Conservation (phyloP, 169 alveolate genomes). For the Plasmodium sp. region DNA sequence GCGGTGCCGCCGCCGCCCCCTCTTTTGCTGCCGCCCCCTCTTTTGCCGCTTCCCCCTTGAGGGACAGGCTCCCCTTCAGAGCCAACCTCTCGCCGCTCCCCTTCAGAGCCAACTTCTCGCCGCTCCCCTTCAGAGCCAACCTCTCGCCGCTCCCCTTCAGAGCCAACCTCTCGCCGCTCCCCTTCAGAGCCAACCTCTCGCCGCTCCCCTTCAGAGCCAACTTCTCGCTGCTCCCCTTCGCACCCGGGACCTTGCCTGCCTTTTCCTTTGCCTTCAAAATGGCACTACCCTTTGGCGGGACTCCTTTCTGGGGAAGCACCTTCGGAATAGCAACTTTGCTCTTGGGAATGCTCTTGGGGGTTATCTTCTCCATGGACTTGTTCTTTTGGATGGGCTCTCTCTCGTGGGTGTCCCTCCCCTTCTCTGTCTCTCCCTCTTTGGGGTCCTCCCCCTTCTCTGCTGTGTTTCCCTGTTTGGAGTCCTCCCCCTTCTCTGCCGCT, state of each 20-base stretch:
- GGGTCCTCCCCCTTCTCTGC: background rate
- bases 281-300: background rate
- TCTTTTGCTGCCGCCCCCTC: background rate
- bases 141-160: no score
- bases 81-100: background rate
- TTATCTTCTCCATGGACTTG: background rate
- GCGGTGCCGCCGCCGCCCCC: background rate
- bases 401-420: background rate
- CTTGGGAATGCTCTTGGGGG: background rate
- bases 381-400: background rate
- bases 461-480: no score
- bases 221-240: background rate
- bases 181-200: no score
- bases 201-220: background rate
- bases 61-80: background rate
- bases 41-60: background rate
- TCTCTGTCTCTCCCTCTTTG: background rate
- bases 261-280: background rate
- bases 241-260: background rate
- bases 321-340: background rate
- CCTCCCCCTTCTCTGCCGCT: background rate
- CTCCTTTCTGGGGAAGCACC: background rate
- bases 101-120: no score
- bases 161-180: no score
- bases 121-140: no score